Evolutionary conservation across 805 yeast genomes (phyloP).

Genomic region (Yarrowia sp.): DNA sequence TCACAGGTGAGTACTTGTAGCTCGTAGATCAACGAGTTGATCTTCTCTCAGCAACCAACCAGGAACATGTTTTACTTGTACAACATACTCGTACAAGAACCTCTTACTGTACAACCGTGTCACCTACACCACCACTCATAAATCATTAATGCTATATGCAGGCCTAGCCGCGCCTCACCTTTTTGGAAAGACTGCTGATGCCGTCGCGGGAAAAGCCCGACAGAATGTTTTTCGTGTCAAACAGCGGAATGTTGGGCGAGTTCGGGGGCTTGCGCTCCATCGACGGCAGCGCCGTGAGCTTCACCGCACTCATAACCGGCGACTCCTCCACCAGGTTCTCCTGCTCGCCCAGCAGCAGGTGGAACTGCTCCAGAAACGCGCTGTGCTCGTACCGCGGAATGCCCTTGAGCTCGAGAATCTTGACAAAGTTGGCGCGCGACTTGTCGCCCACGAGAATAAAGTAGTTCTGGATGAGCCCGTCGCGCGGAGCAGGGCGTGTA

Average conservation of each 20-base stretch:
- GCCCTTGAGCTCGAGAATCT: conserved; percentile 64
- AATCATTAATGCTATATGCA: conserved; percentile 21
- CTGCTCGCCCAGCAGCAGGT: conserved; percentile 41
- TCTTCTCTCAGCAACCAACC: too few relatives aligned
- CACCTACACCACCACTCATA: not conserved
- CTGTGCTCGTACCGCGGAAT: conserved; percentile 44
- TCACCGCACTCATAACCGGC: conserved; percentile 30
- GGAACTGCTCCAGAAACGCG: conserved; percentile 44
- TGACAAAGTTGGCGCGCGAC: conserved; percentile 59
- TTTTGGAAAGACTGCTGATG: conserved; percentile 6
- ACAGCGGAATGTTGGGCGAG: conserved; percentile 12
- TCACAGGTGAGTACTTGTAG: too few relatives aligned
- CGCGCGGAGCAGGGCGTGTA: conserved; percentile 64
- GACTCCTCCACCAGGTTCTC: conserved; percentile 38
- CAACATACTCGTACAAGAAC: not conserved
- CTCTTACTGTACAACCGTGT: not conserved
- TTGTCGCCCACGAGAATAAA: conserved; percentile 65
- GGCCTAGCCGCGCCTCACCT: conserved; percentile 8
- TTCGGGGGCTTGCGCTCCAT: conserved; percentile 12
- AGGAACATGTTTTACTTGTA: too few relatives aligned
- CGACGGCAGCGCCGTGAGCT: conserved; percentile 1
- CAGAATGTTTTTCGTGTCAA: conserved; percentile 18
- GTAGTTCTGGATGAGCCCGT: conserved; percentile 60
- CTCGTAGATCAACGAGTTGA: too few relatives aligned
- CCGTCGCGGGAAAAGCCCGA: conserved; percentile 19